These are phyloP conservation scores for Delitschia confertaspora DNA, from an alignment of 495 filamentous ascomycete genomes.

Conservation along the genomic window DNA sequence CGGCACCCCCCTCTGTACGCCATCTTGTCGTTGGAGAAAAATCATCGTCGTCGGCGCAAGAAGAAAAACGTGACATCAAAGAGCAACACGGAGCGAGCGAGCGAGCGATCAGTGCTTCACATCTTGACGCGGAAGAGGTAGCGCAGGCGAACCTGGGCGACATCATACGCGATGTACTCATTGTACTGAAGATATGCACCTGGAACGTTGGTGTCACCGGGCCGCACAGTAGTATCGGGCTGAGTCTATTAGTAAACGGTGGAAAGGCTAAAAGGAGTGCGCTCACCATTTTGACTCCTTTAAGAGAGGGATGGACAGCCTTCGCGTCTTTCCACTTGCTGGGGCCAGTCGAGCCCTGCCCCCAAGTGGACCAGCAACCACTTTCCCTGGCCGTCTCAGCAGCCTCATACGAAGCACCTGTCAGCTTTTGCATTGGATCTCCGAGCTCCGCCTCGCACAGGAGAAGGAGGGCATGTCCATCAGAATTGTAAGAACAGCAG, in stretches of 20 bases:
- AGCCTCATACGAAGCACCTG: constrained; percentile 47
- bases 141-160: constrained; percentile 64
- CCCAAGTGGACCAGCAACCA: constrained; percentile 58
- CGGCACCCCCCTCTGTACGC: no score
- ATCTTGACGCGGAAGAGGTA: constrained; percentile 51
- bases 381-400: constrained; percentile 50
- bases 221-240: constrained; percentile 40
- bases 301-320: constrained; percentile 50
- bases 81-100: no score
- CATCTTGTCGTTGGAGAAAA: no score
- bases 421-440: constrained; percentile 54
- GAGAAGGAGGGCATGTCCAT: constrained; percentile 48
- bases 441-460: constrained; percentile 77
- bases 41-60: no score
- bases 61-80: no score
- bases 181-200: constrained; percentile 45
- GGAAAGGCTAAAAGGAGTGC: constrained; percentile 4
- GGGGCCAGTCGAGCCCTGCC: constrained; percentile 53
- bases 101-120: background rate
- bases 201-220: constrained; percentile 34
- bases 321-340: constrained; percentile 66
- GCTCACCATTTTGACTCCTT: constrained; percentile 56
- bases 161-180: constrained; percentile 74
- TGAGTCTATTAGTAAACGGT: constrained; percentile 16
- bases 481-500: constrained; percentile 45